phyloP scores from a whole-genome alignment of 805 yeast genomes.

The Diddensiella caesifluorescens region DNA sequence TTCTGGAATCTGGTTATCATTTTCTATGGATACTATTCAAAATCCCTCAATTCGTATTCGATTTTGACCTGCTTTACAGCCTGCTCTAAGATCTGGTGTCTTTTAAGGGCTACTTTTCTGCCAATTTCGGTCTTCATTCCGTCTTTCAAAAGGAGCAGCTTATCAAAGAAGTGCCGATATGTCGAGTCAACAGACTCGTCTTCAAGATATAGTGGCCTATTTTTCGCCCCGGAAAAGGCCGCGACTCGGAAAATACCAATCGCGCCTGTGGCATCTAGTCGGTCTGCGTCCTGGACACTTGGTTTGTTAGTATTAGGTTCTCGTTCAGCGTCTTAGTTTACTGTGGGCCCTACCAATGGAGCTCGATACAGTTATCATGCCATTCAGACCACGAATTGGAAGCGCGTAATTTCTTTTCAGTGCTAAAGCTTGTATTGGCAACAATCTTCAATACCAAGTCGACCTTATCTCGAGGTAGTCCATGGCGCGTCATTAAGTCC shows the following conservation, averaged over 20 bases:
- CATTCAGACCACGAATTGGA: constrained; percentile 28
- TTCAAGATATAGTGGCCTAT: constrained; percentile 25
- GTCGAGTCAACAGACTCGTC: constrained; percentile 21
- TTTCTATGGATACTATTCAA: too few relatives aligned
- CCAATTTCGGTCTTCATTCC: constrained; percentile 28
- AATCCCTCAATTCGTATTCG: constrained; percentile 12
- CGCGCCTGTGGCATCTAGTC: constrained; percentile 36
- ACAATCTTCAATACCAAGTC: constrained; percentile 23
- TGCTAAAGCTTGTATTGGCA: constrained; percentile 25
- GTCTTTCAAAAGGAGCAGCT: constrained; percentile 27
- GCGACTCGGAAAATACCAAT: constrained; percentile 34
- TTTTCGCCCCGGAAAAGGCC: constrained; percentile 30
- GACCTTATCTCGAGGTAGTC: constrained; percentile 15
- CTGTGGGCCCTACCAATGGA: constrained; percentile 25
- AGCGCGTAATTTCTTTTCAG: constrained; percentile 25
- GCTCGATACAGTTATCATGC: constrained; percentile 30
- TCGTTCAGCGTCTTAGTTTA: not conserved
- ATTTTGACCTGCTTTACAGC: constrained; percentile 16
- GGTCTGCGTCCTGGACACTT: constrained; percentile 37
- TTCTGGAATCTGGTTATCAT: too few relatives aligned
- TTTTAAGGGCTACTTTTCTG: constrained; percentile 16
- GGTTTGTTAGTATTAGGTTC: not conserved
- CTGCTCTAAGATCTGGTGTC: constrained; percentile 25
- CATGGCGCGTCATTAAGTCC: constrained; percentile 15
- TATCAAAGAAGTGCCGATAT: constrained; percentile 31